phyloP scores from a whole-genome alignment of 2,329 filamentous ascomycete species.

The Chrysoporthe deuterocubensis region DNA sequence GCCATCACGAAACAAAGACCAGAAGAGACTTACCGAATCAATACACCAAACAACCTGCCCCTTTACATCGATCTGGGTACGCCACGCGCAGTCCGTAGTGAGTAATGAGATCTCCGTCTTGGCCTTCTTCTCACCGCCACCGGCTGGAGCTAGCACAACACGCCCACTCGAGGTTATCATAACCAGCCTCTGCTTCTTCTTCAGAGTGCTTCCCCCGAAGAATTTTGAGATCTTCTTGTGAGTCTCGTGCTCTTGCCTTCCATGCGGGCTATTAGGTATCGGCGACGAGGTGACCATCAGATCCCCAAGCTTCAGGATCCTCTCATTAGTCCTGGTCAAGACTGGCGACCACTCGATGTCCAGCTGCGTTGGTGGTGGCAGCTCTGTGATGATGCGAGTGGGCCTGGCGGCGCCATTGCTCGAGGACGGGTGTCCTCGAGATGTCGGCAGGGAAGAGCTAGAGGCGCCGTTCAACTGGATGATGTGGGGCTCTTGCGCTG shows the following conservation, averaged over 20 bases:
- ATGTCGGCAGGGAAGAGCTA: constrained; percentile 34
- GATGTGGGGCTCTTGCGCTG: constrained; percentile 71
- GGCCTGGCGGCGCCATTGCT: constrained; percentile 59
- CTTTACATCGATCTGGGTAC: constrained; percentile 81
- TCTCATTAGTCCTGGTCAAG: constrained; percentile 85
- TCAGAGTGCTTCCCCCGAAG: constrained; percentile 87
- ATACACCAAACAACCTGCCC: constrained; percentile 87
- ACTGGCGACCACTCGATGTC: constrained; percentile 99
- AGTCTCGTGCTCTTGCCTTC: constrained; percentile 68
- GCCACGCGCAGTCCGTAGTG: constrained; percentile 75
- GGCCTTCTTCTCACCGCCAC: constrained; percentile 92
- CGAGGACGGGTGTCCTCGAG: constrained; percentile 42
- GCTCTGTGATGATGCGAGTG: constrained; percentile 85
- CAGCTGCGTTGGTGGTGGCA: constrained; percentile 93
- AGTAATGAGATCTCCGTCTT: constrained; percentile 92
- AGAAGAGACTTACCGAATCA: constrained; percentile 75
- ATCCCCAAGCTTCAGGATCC: constrained; percentile 93
- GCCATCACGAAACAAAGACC: constrained; percentile 17
- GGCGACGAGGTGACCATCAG: constrained; percentile 82
- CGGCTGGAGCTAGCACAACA: constrained; percentile 86
- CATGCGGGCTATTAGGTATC: constrained; percentile 73
- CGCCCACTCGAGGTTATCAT: constrained; percentile 93
- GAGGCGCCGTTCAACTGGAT: constrained; percentile 71
- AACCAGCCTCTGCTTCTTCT: constrained; percentile 90
- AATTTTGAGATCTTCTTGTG: constrained; percentile 93